A percentile compares a stretch with the other conserved stretches of the same genome.
These are phyloP conservation scores for Calonectria montana DNA, from an alignment of 2,329 filamentous ascomycete genomes.

Conservation along the genomic window DNA sequence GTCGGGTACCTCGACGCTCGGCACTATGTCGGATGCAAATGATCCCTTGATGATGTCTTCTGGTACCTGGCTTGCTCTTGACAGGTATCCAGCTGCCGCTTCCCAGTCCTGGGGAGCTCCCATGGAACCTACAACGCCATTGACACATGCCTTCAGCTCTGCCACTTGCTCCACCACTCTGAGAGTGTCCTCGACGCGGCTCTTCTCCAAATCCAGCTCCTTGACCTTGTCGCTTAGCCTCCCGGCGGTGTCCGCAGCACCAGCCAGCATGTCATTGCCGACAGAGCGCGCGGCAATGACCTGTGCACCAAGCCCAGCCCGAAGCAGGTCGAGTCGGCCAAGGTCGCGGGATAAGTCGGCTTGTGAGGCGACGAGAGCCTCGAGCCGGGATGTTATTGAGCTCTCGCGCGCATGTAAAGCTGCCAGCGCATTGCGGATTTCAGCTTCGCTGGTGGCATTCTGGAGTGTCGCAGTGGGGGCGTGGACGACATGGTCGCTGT, in stretches of 20 bases:
- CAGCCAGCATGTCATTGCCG: constrained; percentile 90
- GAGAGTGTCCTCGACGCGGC: constrained; percentile 88
- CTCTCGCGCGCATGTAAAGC: constrained; percentile 82
- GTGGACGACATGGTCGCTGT: constrained; percentile 47
- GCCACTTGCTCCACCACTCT: constrained; percentile 95
- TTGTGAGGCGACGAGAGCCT: constrained; percentile 83
- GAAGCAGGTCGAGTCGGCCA: constrained; percentile 86
- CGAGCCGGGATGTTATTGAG: constrained; percentile 77
- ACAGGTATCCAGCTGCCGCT: constrained; percentile 89
- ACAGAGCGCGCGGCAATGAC: constrained; percentile 85
- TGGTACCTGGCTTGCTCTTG: constrained; percentile 84
- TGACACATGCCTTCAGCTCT: constrained; percentile 95
- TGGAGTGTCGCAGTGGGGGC: constrained; percentile 60
- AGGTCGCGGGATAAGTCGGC: constrained; percentile 89
- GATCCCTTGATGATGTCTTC: constrained; percentile 82
- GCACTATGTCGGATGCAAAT: constrained; percentile 93
- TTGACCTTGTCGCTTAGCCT: constrained; percentile 89
- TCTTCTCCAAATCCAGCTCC: constrained; percentile 89
- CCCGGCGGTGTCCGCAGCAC: constrained; percentile 85
- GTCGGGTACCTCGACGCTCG: constrained; percentile 95
- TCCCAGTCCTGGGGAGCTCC: constrained; percentile 99
- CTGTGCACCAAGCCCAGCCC: constrained; percentile 88
- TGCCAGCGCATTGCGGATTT: constrained; percentile 82
- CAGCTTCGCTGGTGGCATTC: constrained; percentile 78
- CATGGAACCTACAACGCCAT: constrained; percentile 96